Evolutionary conservation across 2,329 filamentous ascomycete genomes (phyloP).

Genomic region (Sclerotinia spermophila): DNA sequence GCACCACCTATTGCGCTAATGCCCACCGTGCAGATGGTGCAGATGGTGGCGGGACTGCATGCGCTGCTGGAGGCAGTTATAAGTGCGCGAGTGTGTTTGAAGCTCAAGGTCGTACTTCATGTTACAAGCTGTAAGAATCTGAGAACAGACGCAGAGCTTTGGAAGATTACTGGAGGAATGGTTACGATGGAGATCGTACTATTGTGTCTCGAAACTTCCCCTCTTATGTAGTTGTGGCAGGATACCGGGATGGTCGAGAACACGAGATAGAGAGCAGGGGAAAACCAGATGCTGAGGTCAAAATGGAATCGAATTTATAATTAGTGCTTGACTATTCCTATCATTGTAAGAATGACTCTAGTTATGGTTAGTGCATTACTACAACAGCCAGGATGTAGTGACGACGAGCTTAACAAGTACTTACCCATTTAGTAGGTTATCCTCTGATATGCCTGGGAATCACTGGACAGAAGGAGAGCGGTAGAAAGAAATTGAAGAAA

Average conservation of each 20-base stretch:
- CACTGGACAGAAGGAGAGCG: no score
- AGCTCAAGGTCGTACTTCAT: not conserved
- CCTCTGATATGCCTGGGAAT: no score
- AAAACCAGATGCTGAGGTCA: not conserved
- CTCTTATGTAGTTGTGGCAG: not conserved
- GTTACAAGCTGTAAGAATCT: not conserved
- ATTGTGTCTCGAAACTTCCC: not conserved
- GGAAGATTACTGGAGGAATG: no score
- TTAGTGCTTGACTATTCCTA: not conserved
- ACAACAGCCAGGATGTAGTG: not conserved
- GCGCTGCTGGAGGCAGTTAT: not conserved
- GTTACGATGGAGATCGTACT: not conserved
- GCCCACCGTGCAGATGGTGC: not conserved
- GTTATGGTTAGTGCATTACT: not conserved
- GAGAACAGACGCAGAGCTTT: no score
- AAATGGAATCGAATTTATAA: not conserved
- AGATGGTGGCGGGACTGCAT: not conserved
- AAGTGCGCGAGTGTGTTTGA: not conserved
- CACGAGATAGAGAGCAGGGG: not conserved
- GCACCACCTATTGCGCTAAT: not conserved
- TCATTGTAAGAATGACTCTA: not conserved
- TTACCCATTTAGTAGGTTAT: no score
- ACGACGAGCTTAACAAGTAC: not conserved
- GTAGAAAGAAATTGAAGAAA: no score
- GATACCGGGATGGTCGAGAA: not conserved